These are phyloP conservation scores for Amauroascus verrucosus DNA, from an alignment of 2,329 filamentous ascomycete genomes.

Conservation along the genomic window DNA sequence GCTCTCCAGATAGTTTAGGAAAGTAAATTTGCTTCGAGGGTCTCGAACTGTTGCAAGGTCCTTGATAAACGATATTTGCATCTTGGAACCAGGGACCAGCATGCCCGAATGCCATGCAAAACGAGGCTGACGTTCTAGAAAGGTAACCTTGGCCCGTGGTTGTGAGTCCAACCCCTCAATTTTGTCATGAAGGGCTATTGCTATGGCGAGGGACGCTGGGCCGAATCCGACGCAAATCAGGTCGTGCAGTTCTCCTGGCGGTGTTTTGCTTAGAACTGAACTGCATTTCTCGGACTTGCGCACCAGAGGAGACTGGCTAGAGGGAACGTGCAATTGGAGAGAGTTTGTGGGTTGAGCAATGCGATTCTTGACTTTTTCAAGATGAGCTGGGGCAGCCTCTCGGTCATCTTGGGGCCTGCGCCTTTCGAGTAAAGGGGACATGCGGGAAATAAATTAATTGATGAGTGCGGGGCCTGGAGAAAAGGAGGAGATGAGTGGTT, in stretches of 20 bases:
- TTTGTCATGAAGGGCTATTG: slow-evolving; percentile 70
- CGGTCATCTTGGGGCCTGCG: neutral
- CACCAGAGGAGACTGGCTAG: neutral
- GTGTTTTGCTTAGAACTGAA: slow-evolving; percentile 40
- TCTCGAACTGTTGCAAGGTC: slow-evolving; percentile 83
- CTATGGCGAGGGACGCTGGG: slow-evolving; percentile 79
- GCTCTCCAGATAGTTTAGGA: slow-evolving; percentile 82
- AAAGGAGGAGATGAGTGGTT: neutral
- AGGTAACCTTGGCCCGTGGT: slow-evolving; percentile 59
- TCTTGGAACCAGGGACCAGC: slow-evolving; percentile 82
- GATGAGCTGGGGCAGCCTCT: neutral
- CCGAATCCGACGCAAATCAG: slow-evolving; percentile 88
- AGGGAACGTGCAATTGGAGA: no score
- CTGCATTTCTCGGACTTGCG: neutral
- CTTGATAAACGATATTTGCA: slow-evolving; percentile 98
- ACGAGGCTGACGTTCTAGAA: slow-evolving; percentile 70
- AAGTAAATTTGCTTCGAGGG: slow-evolving; percentile 84
- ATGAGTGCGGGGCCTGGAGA: neutral
- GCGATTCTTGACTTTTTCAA: neutral
- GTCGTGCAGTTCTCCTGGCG: slow-evolving; percentile 61
- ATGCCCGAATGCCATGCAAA: slow-evolving; percentile 95
- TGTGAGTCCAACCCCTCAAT: slow-evolving; percentile 44
- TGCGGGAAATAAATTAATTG: neutral
- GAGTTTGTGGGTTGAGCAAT: no score
- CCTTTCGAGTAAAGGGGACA: neutral